These are phyloP conservation scores for Picea glauca DNA, from an alignment of 75 land plant genomes.

Conservation along the genomic window DNA sequence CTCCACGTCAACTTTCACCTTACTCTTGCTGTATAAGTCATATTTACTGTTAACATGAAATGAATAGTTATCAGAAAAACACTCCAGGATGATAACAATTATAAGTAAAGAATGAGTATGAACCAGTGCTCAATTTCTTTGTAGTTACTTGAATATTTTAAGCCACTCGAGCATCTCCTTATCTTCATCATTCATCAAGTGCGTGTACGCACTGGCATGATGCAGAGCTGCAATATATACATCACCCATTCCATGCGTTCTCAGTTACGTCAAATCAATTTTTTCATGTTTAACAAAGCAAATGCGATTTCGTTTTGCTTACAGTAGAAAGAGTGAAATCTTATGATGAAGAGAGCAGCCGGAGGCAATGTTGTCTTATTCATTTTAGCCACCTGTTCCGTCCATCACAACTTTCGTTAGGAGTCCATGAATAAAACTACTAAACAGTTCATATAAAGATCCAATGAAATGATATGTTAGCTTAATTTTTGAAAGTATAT, in stretches of 20 bases:
- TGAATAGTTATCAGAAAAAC: not conserved
- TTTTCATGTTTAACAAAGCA: not conserved
- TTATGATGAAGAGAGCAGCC: conserved; percentile 71
- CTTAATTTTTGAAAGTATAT: not conserved
- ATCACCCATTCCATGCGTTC: not conserved
- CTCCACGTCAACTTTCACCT: conserved; percentile 70
- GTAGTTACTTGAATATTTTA: conserved; percentile 60
- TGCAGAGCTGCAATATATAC: conserved; percentile 60
- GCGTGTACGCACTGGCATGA: conserved; percentile 52
- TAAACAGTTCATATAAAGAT: not conserved
- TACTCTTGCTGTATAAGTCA: conserved; percentile 93
- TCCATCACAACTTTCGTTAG: not conserved
- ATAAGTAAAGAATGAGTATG: not conserved
- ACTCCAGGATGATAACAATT: not conserved
- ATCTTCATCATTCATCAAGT: conserved; percentile 78
- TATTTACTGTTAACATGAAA: conserved; percentile 56
- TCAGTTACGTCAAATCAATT: not conserved
- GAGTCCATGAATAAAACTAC: not conserved
- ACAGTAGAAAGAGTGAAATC: conserved; percentile 92
- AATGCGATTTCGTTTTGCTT: not conserved
- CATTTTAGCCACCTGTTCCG: conserved; percentile 64
- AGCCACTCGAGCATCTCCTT: conserved; percentile 73
- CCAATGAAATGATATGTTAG: not conserved
- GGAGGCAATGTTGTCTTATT: conserved; percentile 77
- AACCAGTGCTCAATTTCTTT: not conserved